phyloP scores from a whole-genome alignment of 2,329 filamentous ascomycete species.

The Lachnellula occidentalis region DNA sequence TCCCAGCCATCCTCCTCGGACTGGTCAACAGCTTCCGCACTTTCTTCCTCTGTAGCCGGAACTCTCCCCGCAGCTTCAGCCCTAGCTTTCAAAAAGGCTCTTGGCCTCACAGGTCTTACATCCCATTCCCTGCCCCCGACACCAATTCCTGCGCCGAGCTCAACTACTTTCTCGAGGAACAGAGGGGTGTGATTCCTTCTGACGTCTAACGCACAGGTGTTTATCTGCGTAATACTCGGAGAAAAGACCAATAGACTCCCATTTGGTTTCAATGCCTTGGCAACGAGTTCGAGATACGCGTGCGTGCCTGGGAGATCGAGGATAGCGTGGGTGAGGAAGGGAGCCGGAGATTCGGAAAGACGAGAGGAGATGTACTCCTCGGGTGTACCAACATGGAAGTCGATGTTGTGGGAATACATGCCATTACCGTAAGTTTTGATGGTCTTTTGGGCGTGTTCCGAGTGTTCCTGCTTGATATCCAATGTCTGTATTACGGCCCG shows the following conservation, averaged over 20 bases:
- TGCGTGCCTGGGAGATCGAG: conserved; percentile 67
- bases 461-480: conserved; percentile 59
- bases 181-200: conserved; percentile 48
- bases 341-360: conserved; percentile 37
- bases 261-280: conserved; percentile 55
- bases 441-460: conserved; percentile 57
- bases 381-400: conserved; percentile 68
- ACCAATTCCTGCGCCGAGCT: conserved; percentile 47
- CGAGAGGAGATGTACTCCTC: conserved; percentile 56
- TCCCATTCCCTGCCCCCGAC: conserved; percentile 58
- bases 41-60: no score
- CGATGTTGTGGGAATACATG: conserved; percentile 63
- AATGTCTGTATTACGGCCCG: conserved; percentile 70
- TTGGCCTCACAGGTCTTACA: conserved; percentile 43
- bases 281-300: conserved; percentile 41
- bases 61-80: not conserved
- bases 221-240: conserved; percentile 74
- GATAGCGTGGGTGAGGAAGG: conserved; percentile 67
- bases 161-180: conserved; percentile 52
- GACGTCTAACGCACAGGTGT: conserved; percentile 52
- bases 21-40: not conserved
- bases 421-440: conserved; percentile 64
- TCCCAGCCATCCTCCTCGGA: conserved; percentile 30
- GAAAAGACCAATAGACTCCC: conserved; percentile 66
- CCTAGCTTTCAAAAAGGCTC: conserved; percentile 22